A percentile compares a stretch with the other conserved stretches of the same genome.
Conservation (phyloP, 306 rosid genomes). For the Trichosanthes cucumerina region DNA sequence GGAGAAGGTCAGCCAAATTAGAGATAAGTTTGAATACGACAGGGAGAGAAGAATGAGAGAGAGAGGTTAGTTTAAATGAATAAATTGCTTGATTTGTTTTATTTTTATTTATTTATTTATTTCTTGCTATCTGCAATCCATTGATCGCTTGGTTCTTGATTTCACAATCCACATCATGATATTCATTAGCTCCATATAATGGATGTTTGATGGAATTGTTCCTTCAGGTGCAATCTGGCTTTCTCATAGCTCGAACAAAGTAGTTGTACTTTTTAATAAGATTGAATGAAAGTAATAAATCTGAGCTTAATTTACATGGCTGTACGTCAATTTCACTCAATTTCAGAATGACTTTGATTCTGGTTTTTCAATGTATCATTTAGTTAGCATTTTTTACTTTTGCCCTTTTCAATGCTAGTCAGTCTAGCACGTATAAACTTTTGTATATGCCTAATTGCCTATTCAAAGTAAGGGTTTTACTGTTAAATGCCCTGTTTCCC, state of each 20-base stretch:
- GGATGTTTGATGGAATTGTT: not conserved
- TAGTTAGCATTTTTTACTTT: not conserved
- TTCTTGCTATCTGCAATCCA: not conserved
- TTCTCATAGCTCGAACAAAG: not conserved
- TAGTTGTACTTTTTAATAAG: not conserved
- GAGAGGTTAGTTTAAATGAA: slow-evolving; percentile 46
- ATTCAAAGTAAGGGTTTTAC: not conserved
- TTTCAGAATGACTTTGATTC: not conserved
- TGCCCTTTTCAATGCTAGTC: not conserved
- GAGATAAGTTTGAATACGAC: slow-evolving; percentile 90
- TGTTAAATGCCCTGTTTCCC: not conserved
- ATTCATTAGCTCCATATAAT: not conserved
- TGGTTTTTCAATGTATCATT: not conserved
- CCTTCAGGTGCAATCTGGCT: not conserved
- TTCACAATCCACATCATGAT: not conserved
- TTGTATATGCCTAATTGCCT: not conserved
- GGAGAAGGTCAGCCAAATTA: slow-evolving; percentile 66
- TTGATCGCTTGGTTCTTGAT: not conserved
- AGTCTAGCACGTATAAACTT: not conserved
- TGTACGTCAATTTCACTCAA: not conserved
- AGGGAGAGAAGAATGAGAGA: slow-evolving; percentile 85
- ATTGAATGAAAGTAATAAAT: not conserved
- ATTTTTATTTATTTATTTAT: not conserved
- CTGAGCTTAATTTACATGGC: not conserved
- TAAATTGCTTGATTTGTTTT: slow-evolving; percentile 2